Evolutionary conservation across 805 yeast species (phyloP), one percentile per base, ranked within the genome.

Genomic region (Hermanozyma aechmeae): DNA sequence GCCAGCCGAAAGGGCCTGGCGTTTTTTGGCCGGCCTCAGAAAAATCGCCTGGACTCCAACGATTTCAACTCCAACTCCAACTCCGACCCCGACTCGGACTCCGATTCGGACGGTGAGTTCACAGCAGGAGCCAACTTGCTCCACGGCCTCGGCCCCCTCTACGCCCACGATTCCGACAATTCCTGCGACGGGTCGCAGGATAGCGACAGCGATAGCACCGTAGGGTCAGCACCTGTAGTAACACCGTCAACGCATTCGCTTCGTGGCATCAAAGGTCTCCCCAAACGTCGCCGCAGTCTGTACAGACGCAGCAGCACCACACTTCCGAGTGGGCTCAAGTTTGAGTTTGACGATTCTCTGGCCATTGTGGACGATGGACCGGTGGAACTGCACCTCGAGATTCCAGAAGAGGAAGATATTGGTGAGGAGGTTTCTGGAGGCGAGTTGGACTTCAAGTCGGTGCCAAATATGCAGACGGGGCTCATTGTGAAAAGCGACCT

Each of bases 361-460:
- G 29, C 35, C 24, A 34, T 30, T 15, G 38, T 33, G 27, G 35
- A 25, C 8, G 29, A 20, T 17, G 42, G 19, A 10, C 5, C 9
- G 16, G 4, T 21, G 13, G 12, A 11, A 24, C 13, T 5, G 6
- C 18, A 17, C 20, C 13, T 11, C n/a, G 23, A 21, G 12, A 18
- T 10, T 10, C 7, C 20, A 7, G 60, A 63, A 25, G 72, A 72
- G 26, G 82, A 74, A 45, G 81, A 73, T 49, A 60, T 74, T 15
- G 82, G 82, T 13, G 82, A 75, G 46, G 80, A 70, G 25, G 42
- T 53, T 13, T n/a, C n/a, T n/a, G n/a, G 32, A 18, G 16, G 28
- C 24, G 13, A 28, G 16, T 10, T 17, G 10, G 23, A 5, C 22
- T 14, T 9, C 24, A 22, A 24, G 34, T 33, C 21, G 40, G 35